phyloP scores from a whole-genome alignment of 2,329 filamentous ascomycete species.

The Eurotiales sp. region DNA sequence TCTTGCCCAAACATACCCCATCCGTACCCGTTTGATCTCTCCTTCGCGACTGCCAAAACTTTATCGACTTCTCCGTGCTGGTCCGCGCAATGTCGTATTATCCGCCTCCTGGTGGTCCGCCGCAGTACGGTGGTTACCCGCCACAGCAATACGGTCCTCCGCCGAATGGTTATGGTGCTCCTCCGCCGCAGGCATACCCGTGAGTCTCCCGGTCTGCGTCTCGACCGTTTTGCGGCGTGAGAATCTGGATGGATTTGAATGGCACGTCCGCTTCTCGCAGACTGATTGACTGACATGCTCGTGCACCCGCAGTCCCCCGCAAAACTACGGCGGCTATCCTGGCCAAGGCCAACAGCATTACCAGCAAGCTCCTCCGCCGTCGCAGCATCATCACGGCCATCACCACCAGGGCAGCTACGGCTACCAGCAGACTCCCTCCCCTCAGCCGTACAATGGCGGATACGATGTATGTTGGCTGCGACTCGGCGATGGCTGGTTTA shows the following conservation, averaged over 20 bases:
- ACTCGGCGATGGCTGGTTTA: background rate
- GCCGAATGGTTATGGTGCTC: conserved; percentile 35
- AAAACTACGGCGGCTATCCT: conserved; percentile 36
- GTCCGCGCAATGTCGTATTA: conserved; percentile 61
- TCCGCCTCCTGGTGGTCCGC: conserved; percentile 49
- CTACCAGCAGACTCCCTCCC: conserved; percentile 42
- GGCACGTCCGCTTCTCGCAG: background rate
- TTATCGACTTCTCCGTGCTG: too few relatives aligned
- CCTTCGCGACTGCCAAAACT: too few relatives aligned
- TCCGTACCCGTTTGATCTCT: too few relatives aligned
- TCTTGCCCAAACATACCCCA: too few relatives aligned
- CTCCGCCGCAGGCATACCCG: conserved; percentile 38
- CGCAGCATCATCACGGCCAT: conserved; percentile 14
- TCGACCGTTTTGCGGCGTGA: background rate
- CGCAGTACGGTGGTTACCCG: conserved; percentile 45
- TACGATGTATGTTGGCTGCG: conserved; percentile 33
- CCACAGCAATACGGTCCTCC: conserved; percentile 41
- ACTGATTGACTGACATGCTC: background rate
- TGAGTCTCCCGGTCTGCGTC: conserved; percentile 23
- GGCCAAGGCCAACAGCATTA: conserved; percentile 37
- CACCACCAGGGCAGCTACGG: conserved; percentile 34
- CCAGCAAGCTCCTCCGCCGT: conserved; percentile 39
- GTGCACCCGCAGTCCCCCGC: conserved; percentile 24
- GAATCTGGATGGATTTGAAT: too few relatives aligned
- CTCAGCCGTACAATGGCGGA: conserved; percentile 29